Conservation (phyloP, 2,329 filamentous ascomycete genomes). For the Periglandula ipomoeae region DNA sequence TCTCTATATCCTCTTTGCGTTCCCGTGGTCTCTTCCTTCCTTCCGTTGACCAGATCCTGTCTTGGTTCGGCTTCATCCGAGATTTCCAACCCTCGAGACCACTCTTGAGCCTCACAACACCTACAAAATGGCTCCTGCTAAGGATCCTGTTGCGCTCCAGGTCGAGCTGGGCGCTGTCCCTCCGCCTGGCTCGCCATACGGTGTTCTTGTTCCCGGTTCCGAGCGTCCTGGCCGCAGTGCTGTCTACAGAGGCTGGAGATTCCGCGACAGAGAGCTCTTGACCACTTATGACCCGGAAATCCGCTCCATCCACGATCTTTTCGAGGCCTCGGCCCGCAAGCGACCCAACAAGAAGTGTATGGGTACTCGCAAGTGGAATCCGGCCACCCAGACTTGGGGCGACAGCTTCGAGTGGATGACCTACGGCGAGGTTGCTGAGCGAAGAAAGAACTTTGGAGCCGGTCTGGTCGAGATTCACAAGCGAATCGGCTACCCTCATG, state of each 20-base stretch:
- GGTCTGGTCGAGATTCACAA: slow-evolving; percentile 78
- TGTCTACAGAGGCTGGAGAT: slow-evolving; percentile 77
- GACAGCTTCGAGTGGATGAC: slow-evolving; percentile 75
- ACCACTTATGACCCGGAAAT: slow-evolving; percentile 62
- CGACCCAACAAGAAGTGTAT: slow-evolving; percentile 63
- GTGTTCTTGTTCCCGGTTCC: slow-evolving; percentile 66
- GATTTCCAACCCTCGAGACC: slow-evolving; percentile 6
- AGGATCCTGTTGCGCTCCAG: slow-evolving; percentile 30
- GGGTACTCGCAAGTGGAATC: slow-evolving; percentile 72
- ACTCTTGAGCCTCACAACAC: background rate
- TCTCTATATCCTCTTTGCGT: background rate
- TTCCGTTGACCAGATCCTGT: background rate
- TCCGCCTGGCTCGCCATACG: slow-evolving; percentile 68
- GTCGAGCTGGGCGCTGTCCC: slow-evolving; percentile 52
- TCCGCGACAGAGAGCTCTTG: slow-evolving; percentile 61
- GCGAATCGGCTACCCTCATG: slow-evolving; percentile 50
- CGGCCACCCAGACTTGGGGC: slow-evolving; percentile 60
- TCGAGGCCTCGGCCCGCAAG: slow-evolving; percentile 58
- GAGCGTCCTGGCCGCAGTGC: slow-evolving; percentile 62
- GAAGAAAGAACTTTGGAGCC: slow-evolving; percentile 75
- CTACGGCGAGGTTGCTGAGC: slow-evolving; percentile 68
- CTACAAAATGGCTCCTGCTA: slow-evolving; percentile 23
- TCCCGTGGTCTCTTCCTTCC: background rate
- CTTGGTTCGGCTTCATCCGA: background rate
- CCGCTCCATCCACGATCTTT: slow-evolving; percentile 69